phyloP scores from a whole-genome alignment of 768 basidiomycete species.

The Tremella mesenterica region DNA sequence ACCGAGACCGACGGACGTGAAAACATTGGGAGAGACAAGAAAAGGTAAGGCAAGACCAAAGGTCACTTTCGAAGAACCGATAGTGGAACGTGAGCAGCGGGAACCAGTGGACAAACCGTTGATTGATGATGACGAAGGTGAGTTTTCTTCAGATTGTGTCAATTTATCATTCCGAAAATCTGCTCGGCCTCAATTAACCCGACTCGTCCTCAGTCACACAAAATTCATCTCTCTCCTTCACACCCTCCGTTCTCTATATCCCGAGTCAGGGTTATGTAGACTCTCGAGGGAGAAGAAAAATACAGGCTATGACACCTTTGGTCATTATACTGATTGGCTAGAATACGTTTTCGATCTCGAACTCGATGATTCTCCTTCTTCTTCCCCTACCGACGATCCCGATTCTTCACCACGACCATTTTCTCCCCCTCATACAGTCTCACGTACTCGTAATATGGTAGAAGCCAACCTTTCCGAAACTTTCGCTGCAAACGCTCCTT shows the following conservation, averaged over 20 bases:
- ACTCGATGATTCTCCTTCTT: constrained; percentile 25
- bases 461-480: constrained; percentile 38
- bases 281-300: too few relatives aligned
- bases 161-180: too few relatives aligned
- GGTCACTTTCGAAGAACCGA: constrained; percentile 41
- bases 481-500: constrained; percentile 40
- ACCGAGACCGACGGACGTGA: constrained; percentile 17
- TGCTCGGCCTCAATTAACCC: too few relatives aligned
- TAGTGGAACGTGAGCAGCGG: not conserved
- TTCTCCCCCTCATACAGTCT: not conserved
- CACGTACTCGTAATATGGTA: constrained; percentile 24
- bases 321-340: constrained; percentile 3
- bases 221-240: too few relatives aligned
- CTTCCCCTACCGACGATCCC: not conserved
- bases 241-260: too few relatives aligned
- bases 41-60: constrained; percentile 24
- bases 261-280: too few relatives aligned
- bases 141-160: constrained; percentile 5
- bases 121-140: constrained; percentile 25
- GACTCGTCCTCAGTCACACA: too few relatives aligned
- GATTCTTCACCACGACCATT: not conserved
- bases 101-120: constrained; percentile 6
- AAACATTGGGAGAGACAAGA: constrained; percentile 5
- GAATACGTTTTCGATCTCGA: constrained; percentile 45
- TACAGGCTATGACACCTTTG: too few relatives aligned